Evolutionary conservation across 2,329 filamentous ascomycete genomes (phyloP).

Genomic region (Trichoderma simmonsii): DNA sequence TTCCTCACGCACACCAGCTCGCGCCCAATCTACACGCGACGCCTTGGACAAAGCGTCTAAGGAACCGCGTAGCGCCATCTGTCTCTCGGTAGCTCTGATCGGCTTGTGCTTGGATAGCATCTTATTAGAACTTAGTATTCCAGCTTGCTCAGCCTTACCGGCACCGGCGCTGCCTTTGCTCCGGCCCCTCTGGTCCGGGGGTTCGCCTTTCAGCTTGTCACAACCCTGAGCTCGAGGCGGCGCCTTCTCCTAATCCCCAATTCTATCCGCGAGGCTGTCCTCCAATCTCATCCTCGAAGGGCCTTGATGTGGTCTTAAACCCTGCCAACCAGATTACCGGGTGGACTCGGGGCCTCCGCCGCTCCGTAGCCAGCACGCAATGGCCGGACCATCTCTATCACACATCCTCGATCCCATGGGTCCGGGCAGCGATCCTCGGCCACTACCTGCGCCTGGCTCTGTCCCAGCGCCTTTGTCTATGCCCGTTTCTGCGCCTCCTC

Average conservation of each 20-base stretch:
- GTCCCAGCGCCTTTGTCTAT: not conserved
- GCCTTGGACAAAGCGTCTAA: not conserved
- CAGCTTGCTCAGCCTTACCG: slow-evolving; percentile 12
- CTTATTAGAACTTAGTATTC: not conserved
- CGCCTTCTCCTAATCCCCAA: not conserved
- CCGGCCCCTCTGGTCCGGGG: not conserved
- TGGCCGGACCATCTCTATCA: slow-evolving; percentile 33
- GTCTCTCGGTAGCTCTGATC: slow-evolving; percentile 8
- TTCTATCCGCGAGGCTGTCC: not conserved
- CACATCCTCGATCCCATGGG: slow-evolving; percentile 33
- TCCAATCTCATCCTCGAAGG: not conserved
- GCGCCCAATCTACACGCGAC: not conserved
- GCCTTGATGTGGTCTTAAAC: slow-evolving; percentile 7
- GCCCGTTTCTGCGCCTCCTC: not conserved
- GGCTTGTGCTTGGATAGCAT: not conserved
- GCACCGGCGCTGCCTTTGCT: slow-evolving; percentile 3
- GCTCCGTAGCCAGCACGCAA: slow-evolving; percentile 21
- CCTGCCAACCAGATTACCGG: not conserved
- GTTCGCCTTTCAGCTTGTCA: not conserved
- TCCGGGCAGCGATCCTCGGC: slow-evolving; percentile 19
- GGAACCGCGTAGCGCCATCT: slow-evolving; percentile 7
- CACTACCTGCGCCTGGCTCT: not conserved
- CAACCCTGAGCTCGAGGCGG: not conserved
- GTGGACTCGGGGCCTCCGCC: slow-evolving; percentile 14
- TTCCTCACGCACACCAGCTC: not conserved